Conservation (phyloP, 2,329 filamentous ascomycete genomes). For the Alternaria viburni region DNA sequence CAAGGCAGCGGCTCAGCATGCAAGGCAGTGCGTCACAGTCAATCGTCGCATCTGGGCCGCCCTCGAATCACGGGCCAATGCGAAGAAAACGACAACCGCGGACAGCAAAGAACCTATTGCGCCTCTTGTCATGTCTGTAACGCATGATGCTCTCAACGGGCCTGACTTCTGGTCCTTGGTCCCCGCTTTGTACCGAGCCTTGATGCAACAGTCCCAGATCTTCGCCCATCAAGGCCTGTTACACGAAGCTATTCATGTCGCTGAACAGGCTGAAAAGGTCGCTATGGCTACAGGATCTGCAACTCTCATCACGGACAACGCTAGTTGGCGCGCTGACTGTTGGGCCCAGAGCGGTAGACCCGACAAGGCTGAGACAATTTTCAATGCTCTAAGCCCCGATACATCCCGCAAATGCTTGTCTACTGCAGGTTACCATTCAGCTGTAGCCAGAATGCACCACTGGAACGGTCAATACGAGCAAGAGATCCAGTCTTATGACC, state of each 20-base stretch:
- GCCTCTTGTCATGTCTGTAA: slow-evolving; percentile 50
- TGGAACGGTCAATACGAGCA: slow-evolving; percentile 55
- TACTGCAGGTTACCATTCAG: slow-evolving; percentile 60
- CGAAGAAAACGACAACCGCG: slow-evolving; percentile 20
- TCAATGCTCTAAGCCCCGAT: slow-evolving; percentile 58
- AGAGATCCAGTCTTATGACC: slow-evolving; percentile 58
- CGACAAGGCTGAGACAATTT: slow-evolving; percentile 57
- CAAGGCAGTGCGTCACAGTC: slow-evolving; percentile 56
- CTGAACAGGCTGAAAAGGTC: slow-evolving; percentile 81
- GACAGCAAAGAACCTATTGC: slow-evolving; percentile 22
- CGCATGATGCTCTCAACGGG: slow-evolving; percentile 58
- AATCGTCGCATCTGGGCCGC: slow-evolving; percentile 60
- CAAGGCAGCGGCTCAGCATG: slow-evolving; percentile 56
- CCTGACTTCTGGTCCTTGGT: slow-evolving; percentile 83
- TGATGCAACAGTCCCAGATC: slow-evolving; percentile 76
- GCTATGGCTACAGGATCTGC: slow-evolving; percentile 71
- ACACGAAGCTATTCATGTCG: slow-evolving; percentile 86
- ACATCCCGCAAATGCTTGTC: slow-evolving; percentile 54
- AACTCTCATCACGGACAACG: slow-evolving; percentile 57
- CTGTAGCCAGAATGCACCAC: slow-evolving; percentile 58
- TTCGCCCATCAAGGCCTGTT: slow-evolving; percentile 87
- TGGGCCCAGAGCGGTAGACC: slow-evolving; percentile 58
- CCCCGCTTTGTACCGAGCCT: slow-evolving; percentile 71
- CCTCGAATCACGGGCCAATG: slow-evolving; percentile 51
- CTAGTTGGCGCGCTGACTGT: slow-evolving; percentile 54